Conservation (phyloP, 768 basidiomycete genomes). For the Fibroporia radiculosa region DNA sequence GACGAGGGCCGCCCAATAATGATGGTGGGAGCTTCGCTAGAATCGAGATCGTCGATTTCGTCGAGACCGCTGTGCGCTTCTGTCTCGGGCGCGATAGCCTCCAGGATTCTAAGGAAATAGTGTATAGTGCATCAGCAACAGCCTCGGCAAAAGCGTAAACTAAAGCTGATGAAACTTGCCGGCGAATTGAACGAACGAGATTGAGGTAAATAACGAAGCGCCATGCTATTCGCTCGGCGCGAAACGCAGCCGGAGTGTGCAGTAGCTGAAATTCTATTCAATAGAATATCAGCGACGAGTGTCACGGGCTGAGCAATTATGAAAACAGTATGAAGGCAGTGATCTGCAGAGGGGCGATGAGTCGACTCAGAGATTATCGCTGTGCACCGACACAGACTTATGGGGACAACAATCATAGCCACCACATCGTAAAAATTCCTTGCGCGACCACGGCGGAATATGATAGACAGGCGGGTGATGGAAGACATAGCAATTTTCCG, state of each 20-base stretch:
- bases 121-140: not conserved
- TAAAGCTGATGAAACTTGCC: slow-evolving; percentile 32
- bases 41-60: slow-evolving; percentile 49
- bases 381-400: too few species aligned
- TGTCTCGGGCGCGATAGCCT: slow-evolving; percentile 59
- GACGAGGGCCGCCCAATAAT: slow-evolving; percentile 40
- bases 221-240: slow-evolving; percentile 78
- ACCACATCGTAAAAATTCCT: too few species aligned
- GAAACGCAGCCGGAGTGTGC: slow-evolving; percentile 70
- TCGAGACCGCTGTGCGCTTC: slow-evolving; percentile 49
- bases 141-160: slow-evolving; percentile 2
- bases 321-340: not conserved
- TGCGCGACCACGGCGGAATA: too few species aligned
- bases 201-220: slow-evolving; percentile 85
- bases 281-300: not conserved
- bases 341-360: not conserved
- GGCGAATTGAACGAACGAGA: slow-evolving; percentile 72
- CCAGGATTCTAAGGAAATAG: slow-evolving; percentile 50
- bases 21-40: slow-evolving; percentile 41
- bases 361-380: not conserved
- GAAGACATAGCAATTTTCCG: too few species aligned
- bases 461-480: too few species aligned
- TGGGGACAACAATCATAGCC: not conserved
- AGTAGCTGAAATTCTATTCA: slow-evolving; percentile 73
- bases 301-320: not conserved